These are phyloP conservation scores for Spatholobus suberectus DNA, from an alignment of 306 rosid genomes.

Conservation along the genomic window DNA sequence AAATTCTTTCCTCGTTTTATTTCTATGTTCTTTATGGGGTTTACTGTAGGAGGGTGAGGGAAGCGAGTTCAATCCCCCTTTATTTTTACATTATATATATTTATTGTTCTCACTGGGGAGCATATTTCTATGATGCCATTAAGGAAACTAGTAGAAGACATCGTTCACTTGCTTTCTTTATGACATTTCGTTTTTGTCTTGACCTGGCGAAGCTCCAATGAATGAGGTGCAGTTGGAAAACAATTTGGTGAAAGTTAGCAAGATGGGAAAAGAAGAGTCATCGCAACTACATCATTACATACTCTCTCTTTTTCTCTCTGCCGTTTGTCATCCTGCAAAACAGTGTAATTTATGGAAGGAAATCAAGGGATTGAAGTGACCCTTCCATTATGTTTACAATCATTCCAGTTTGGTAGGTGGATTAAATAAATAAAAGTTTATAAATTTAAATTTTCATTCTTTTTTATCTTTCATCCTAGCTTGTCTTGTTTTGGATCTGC, in stretches of 20 bases:
- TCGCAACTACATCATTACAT: not conserved
- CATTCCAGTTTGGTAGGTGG: not conserved
- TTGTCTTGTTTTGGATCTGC: slow-evolving; percentile 28
- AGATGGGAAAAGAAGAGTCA: not conserved
- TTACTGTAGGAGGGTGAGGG: not conserved
- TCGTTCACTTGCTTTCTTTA: slow-evolving; percentile 39
- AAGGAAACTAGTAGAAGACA: slow-evolving; percentile 38
- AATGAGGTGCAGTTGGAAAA: slow-evolving; percentile 39
- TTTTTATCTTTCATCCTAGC: not conserved
- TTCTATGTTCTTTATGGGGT: not conserved
- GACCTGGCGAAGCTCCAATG: slow-evolving; percentile 41
- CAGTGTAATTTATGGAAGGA: slow-evolving; percentile 25
- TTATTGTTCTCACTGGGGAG: not conserved
- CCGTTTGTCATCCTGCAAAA: slow-evolving; percentile 24
- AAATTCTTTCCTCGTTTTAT: not conserved
- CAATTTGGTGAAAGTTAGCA: slow-evolving; percentile 36
- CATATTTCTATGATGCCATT: slow-evolving; percentile 38
- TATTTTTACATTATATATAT: not conserved
- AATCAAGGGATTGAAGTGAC: slow-evolving; percentile 40
- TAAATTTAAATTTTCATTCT: not conserved
- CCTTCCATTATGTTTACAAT: slow-evolving; percentile 34
- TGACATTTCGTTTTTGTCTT: slow-evolving; percentile 49
- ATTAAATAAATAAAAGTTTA: not conserved
- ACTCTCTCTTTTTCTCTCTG: slow-evolving; percentile 8
- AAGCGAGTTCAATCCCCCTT: not conserved